phyloP scores from a whole-genome alignment of 2,329 filamentous ascomycete genomes.

The Neonectria punicea region DNA sequence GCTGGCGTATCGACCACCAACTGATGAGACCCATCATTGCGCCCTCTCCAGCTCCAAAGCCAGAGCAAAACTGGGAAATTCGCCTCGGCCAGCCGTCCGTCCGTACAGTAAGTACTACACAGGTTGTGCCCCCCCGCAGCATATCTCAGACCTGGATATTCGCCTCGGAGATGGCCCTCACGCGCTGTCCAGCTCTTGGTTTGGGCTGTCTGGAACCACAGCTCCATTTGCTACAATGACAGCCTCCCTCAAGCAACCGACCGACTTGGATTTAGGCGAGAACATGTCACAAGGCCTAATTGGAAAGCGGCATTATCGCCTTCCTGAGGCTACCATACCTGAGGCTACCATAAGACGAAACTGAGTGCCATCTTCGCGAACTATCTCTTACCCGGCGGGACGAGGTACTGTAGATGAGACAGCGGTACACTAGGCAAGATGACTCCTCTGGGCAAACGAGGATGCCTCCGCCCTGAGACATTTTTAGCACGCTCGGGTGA shows the following conservation, averaged over 20 bases:
- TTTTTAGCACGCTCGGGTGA: constrained; percentile 34
- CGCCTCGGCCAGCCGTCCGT: neutral
- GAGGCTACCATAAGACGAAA: neutral
- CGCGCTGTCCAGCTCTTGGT: neutral
- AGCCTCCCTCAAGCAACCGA: neutral
- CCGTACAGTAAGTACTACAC: no score
- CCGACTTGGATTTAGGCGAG: neutral
- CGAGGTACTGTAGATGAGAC: constrained; percentile 18
- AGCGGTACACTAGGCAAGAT: constrained; percentile 16
- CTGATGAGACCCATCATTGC: constrained; percentile 1
- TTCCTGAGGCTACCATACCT: neutral
- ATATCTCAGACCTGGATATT: neutral
- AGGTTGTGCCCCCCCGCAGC: neutral
- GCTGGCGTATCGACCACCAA: constrained; percentile 1
- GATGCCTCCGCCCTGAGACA: constrained; percentile 35
- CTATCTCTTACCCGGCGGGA: constrained; percentile 2
- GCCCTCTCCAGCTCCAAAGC: neutral
- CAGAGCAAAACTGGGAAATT: neutral
- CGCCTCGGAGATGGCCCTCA: neutral
- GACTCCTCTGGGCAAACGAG: constrained; percentile 24
- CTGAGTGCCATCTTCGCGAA: constrained; percentile 2
- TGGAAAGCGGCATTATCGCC: neutral
- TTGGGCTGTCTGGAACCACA: neutral
- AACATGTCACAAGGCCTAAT: neutral
- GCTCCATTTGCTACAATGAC: neutral